phyloP scores from a whole-genome alignment of 2,329 filamentous ascomycete species.

The Cladosporium sphaerospermum region DNA sequence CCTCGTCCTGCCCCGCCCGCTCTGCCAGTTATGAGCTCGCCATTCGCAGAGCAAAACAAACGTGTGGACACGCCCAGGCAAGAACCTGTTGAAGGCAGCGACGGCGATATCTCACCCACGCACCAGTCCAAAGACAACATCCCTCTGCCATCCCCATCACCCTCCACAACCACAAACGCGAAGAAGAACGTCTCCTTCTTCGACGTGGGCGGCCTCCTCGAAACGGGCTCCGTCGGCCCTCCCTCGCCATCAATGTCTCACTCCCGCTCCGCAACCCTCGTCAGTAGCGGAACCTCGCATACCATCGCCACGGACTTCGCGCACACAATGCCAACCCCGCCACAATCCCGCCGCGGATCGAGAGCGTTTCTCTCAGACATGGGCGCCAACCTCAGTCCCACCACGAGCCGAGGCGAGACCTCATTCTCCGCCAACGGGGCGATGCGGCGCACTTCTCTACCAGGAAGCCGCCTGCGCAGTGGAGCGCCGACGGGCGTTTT shows the following conservation, averaged over 20 bases:
- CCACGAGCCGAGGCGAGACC: neutral
- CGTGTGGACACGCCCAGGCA: neutral
- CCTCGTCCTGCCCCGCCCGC: constrained; percentile 36
- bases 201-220: constrained; percentile 72
- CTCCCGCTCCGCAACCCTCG: constrained; percentile 52
- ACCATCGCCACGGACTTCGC: constrained; percentile 39
- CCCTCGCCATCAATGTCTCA: constrained; percentile 15
- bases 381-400: constrained; percentile 23
- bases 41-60: constrained; percentile 1
- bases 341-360: constrained; percentile 24
- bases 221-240: constrained; percentile 38
- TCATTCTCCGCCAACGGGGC: neutral
- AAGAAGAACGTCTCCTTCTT: constrained; percentile 63
- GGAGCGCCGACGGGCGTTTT: constrained; percentile 23
- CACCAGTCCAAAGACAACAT: neutral
- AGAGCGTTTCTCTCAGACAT: constrained; percentile 28
- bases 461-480: neutral
- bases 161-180: constrained; percentile 10
- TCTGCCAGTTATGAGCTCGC: constrained; percentile 28
- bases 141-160: constrained; percentile 15
- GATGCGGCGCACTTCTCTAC: neutral
- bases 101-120: constrained; percentile 1
- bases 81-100: neutral
- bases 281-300: constrained; percentile 43
- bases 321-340: constrained; percentile 9